Percentiles rank a stretch among this genome's conserved stretches.
Evolutionary conservation across 148 eudicot genomes (phyloP).

Genomic region (Gaultheria prostrata): DNA sequence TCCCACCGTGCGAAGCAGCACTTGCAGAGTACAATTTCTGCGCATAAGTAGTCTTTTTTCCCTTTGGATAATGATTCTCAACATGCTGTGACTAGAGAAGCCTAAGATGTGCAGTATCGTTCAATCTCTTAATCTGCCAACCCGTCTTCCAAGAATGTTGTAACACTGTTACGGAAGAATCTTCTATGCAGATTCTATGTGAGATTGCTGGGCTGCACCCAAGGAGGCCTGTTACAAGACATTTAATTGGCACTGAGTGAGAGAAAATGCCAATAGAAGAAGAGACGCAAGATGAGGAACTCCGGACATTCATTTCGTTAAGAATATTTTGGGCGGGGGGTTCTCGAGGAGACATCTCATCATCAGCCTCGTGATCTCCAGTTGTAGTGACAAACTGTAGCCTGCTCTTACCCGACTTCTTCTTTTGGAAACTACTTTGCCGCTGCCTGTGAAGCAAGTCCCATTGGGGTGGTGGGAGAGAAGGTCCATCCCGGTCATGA

Average conservation of each 20-base stretch:
- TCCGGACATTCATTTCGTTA: constrained; percentile 38
- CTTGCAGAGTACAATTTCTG: constrained; percentile 6
- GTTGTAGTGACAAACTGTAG: constrained; percentile 81
- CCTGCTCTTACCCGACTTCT: constrained; percentile 95
- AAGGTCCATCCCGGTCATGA: constrained; percentile 51
- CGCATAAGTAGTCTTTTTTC: not conserved
- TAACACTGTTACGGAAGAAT: constrained; percentile 84
- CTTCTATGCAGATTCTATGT: constrained; percentile 80
- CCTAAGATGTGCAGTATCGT: constrained; percentile 91
- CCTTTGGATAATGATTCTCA: not conserved
- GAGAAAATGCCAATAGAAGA: constrained; percentile 76
- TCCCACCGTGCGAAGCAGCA: not conserved
- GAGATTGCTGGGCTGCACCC: constrained; percentile 80
- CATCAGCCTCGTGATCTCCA: constrained; percentile 78
- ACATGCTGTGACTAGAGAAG: constrained; percentile 46
- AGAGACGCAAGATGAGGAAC: constrained; percentile 26
- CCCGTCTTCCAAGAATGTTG: constrained; percentile 88
- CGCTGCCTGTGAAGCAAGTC: constrained; percentile 72
- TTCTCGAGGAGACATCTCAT: constrained; percentile 78
- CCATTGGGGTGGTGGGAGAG: constrained; percentile 53
- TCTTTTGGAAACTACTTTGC: constrained; percentile 44
- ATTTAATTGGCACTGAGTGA: constrained; percentile 78
- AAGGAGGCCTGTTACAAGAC: constrained; percentile 81
- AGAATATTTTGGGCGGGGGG: constrained; percentile 35
- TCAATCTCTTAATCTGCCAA: constrained; percentile 93